Conservation (phyloP, 2,329 filamentous ascomycete genomes). For the Neodidymelliopsis sp. region DNA sequence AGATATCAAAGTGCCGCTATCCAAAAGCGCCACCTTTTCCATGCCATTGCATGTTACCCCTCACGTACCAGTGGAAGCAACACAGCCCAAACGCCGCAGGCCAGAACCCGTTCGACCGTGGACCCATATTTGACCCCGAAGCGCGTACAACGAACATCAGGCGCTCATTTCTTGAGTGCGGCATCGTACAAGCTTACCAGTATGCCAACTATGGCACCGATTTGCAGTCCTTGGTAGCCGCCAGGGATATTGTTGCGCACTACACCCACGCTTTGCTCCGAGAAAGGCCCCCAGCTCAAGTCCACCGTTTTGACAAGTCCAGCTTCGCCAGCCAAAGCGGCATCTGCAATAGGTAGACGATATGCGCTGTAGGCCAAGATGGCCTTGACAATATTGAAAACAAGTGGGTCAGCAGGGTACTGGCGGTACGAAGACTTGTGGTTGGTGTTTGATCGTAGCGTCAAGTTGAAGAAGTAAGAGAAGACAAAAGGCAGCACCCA, state of each 20-base stretch:
- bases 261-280: constrained; percentile 65
- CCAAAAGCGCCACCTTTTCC: neutral
- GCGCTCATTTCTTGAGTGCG: constrained; percentile 65
- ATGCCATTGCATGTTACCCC: neutral
- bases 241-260: constrained; percentile 74
- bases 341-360: constrained; percentile 46
- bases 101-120: neutral
- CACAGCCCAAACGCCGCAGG: constrained; percentile 1
- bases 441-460: constrained; percentile 61
- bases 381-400: constrained; percentile 89
- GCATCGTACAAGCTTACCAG: constrained; percentile 80
- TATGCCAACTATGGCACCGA: constrained; percentile 72
- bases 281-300: constrained; percentile 62
- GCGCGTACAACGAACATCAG: neutral
- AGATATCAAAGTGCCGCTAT: neutral
- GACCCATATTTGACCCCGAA: neutral
- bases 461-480: constrained; percentile 93
- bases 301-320: constrained; percentile 63
- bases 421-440: constrained; percentile 54
- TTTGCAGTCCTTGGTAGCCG: constrained; percentile 73
- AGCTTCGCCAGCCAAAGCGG: constrained; percentile 26
- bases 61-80: neutral
- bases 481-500: constrained; percentile 72
- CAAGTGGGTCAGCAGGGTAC: constrained; percentile 80
- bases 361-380: constrained; percentile 84